Base-by-base conservation (phyloP, 2,329 filamentous ascomycete species). In the Diplocarpon mali region DNA sequence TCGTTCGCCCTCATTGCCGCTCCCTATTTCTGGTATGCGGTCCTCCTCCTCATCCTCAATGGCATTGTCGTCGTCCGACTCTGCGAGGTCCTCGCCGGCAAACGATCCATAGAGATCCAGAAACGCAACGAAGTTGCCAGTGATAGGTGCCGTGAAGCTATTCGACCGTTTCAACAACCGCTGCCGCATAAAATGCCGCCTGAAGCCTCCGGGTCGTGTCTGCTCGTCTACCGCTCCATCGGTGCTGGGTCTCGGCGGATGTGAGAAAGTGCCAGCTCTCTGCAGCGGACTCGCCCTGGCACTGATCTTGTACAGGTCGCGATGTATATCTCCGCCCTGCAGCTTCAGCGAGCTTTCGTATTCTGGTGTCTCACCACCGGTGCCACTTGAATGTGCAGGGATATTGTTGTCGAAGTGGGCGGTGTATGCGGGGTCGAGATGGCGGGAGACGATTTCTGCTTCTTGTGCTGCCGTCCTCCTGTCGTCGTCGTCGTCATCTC, bases 71-170 rank as follows among this genome's bases (percentile, higher is more conserved):
- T 72, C 74, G 9, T 51, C 48, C 15, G 47, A 47, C 62, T 95
- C 90, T 61, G 95, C 87, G 8, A 96, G 74, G 61, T 94, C 84
- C 64, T 96, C 92, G 64, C 90, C 92, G 1, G 90, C 90, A 62
- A 96, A 96, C 64, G 95, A 89, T 5, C 90, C 90, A 57, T 95
- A 96, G 16, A 96, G 73, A 11, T 85, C 88, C 38, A 96, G 64
- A 57, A 96, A 96, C 61, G 95, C 89, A 44, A 96, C 74, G 62
- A 96, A 96, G 64, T 84, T 96, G 51, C 73, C 86, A 0, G 90
- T 95, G 46, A 94, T 79, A 14, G 92, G 70, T 73, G 75, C 46
- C 70, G 69, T 38, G 64, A 56, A 42, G 59, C 57, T 51, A 49
- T 57, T 53, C 58, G 49, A 41, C 1, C 48, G 38, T 32, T 45